A percentile compares a stretch with the other conserved stretches of the same genome.
phyloP scores from a whole-genome alignment of 139 green algal species.

The Limnomonas spitsbergensis region DNA sequence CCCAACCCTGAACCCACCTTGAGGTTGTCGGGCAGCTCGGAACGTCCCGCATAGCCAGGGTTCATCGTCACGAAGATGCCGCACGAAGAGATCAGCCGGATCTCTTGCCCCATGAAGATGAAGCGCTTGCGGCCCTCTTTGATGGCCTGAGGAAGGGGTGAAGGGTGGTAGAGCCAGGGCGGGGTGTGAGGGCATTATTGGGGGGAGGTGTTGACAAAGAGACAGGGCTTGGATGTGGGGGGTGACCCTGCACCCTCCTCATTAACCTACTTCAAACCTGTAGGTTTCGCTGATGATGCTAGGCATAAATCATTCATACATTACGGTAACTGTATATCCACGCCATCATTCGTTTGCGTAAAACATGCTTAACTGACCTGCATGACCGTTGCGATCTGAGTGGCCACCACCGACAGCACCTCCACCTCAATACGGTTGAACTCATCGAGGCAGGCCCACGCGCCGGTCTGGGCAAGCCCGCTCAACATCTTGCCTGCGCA shows the following conservation, averaged over 20 bases:
- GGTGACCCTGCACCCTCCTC: too few species aligned
- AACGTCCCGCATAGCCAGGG: slow-evolving; percentile 67
- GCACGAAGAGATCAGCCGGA: slow-evolving; percentile 76
- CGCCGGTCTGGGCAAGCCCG: slow-evolving; percentile 76
- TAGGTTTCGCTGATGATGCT: too few species aligned
- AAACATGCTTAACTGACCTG: too few species aligned
- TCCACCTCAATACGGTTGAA: slow-evolving; percentile 90
- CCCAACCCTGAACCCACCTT: slow-evolving; percentile 42
- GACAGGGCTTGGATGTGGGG: too few species aligned
- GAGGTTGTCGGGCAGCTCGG: slow-evolving; percentile 79
- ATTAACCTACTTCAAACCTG: too few species aligned
- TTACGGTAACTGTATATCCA: too few species aligned
- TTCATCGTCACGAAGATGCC: slow-evolving; percentile 91
- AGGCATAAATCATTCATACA: too few species aligned
- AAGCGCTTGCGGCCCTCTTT: slow-evolving; percentile 75
- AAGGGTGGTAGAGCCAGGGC: too few species aligned
- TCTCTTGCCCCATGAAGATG: slow-evolving; percentile 74
- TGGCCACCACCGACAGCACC: slow-evolving; percentile 80
- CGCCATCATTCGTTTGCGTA: too few species aligned
- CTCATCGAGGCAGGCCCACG: slow-evolving; percentile 84
- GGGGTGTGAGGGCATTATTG: too few species aligned
- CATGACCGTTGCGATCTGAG: slow-evolving; percentile 78
- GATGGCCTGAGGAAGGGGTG: slow-evolving; percentile 56
- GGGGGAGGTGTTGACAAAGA: too few species aligned
- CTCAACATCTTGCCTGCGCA: slow-evolving; percentile 72